Evolutionary conservation across 345 rosid genomes (phyloP), one percentile per base, ranked within the genome.

Genomic region (Ailanthus altissimus): DNA sequence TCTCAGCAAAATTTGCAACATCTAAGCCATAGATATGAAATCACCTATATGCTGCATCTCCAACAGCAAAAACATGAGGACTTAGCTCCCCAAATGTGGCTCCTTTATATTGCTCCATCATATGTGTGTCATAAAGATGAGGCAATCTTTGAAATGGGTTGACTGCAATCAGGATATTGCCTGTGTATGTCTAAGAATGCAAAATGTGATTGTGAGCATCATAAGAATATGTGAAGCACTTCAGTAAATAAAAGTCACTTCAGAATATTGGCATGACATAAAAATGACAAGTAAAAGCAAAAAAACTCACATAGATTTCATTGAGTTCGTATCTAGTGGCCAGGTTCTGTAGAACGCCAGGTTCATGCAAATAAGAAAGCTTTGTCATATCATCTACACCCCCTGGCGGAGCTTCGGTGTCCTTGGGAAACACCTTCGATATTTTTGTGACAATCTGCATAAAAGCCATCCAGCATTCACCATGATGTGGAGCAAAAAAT

Each of bases 301-400:
- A 47, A 47, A 58, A 47, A 76, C 90, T 89, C 79, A 94, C 98
- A 66, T 94, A 94, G 38, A 94, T 94, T 79, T 92, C 96, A 74
- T 94, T 92, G 62, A 92, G 94, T 82, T 92, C 94, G 83, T 94
- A 94, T 90, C 98, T 88, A 42, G 89, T 70, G 51, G 90, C 82
- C 81, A 94, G 83, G 79, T 94, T 94, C 70, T 85, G 85, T 61
- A 94, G 79, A 77, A 94, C 98, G 79, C 97, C 98, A 4, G 98
- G 98, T 82, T 94, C 98, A 59, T 94, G 98, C 88, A 94, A 84
- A 80, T 94, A 94, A 54, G 97, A 90, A 73, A 94, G 91, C 86
- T 90, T 92, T 58, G 97, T 92, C 98, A 94, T 94, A 87, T 94
- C 98, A 90, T 94, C 97, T 7, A 90, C 95, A 79, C 98, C 98